A percentile compares a stretch with the other conserved stretches of the same genome.
Conservation (phyloP, 2,329 filamentous ascomycete species). For the Sporothrix mexicana region DNA sequence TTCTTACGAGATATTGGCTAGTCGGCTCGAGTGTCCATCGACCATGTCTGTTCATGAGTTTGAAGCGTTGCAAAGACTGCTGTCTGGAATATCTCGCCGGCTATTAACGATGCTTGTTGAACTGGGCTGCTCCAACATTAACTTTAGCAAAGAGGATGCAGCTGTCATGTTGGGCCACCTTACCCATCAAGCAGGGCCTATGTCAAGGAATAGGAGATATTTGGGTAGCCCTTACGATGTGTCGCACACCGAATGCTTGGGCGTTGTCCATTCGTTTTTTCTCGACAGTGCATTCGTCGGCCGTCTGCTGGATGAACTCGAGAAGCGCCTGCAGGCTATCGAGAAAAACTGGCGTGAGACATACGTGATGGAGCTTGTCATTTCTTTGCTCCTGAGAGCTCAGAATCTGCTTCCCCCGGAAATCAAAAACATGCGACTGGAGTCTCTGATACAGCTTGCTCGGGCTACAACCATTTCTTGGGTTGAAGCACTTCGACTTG, state of each 20-base stretch:
- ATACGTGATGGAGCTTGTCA: constrained; percentile 62
- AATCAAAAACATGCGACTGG: neutral
- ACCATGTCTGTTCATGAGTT: constrained; percentile 59
- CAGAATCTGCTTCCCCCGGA: constrained; percentile 38
- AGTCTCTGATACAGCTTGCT: constrained; percentile 48
- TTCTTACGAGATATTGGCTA: constrained; percentile 61
- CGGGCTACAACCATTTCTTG: constrained; percentile 56
- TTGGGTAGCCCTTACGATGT: neutral
- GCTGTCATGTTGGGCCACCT: constrained; percentile 58
- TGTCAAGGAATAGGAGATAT: neutral
- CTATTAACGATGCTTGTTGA: constrained; percentile 56
- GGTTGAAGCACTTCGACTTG: constrained; percentile 54
- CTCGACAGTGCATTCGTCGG: constrained; percentile 56
- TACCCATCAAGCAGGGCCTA: constrained; percentile 61
- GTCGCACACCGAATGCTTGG: constrained; percentile 43
- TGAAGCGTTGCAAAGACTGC: constrained; percentile 55
- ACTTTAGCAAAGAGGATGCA: constrained; percentile 62
- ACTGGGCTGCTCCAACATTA: constrained; percentile 60
- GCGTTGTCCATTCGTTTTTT: constrained; percentile 57
- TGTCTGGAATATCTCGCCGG: constrained; percentile 53
- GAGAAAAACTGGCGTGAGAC: constrained; percentile 64
- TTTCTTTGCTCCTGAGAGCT: constrained; percentile 56
- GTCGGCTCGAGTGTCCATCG: constrained; percentile 54
- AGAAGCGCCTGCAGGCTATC: constrained; percentile 52
- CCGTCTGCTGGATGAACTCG: constrained; percentile 55